Percentiles rank a stretch among this genome's conserved stretches.
Evolutionary conservation across 1,139 yeast genomes (phyloP).

Genomic region (Meyerozyma guilliermondii): DNA sequence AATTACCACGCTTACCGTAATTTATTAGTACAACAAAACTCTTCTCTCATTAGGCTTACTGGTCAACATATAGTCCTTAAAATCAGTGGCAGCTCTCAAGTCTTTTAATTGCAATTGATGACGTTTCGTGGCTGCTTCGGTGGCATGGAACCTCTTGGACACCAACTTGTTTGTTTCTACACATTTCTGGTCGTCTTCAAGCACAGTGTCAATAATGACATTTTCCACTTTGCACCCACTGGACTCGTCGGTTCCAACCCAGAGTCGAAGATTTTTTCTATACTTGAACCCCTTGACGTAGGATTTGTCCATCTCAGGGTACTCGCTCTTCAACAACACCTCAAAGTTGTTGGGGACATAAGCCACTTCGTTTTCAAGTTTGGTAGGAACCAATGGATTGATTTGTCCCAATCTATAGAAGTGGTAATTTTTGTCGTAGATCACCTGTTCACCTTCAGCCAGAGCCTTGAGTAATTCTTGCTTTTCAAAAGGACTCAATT

Average conservation of each 20-base stretch:
- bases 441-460: neutral
- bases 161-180: neutral
- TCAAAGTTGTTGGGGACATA: neutral
- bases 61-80: neutral
- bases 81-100: neutral
- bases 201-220: neutral
- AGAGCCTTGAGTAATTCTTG: conserved; percentile 1
- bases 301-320: neutral
- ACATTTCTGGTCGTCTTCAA: conserved; percentile 1
- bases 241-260: conserved; percentile 1
- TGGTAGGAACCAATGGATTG: conserved; percentile 2
- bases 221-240: conserved; percentile 1
- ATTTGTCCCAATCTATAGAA: neutral
- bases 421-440: conserved; percentile 1
- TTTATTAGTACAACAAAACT: conserved; percentile 1
- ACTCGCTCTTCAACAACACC: conserved; percentile 1
- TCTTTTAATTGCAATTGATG: neutral
- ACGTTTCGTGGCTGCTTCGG: neutral
- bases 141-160: neutral
- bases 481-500: neutral
- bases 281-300: conserved; percentile 2
- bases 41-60: neutral
- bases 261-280: neutral
- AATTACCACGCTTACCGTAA: too few species aligned
- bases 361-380: conserved; percentile 3